Evolutionary conservation across 2,329 filamentous ascomycete genomes (phyloP), one percentile per base, ranked within the genome.

Genomic region (Trichophyton mentagrophytes): DNA sequence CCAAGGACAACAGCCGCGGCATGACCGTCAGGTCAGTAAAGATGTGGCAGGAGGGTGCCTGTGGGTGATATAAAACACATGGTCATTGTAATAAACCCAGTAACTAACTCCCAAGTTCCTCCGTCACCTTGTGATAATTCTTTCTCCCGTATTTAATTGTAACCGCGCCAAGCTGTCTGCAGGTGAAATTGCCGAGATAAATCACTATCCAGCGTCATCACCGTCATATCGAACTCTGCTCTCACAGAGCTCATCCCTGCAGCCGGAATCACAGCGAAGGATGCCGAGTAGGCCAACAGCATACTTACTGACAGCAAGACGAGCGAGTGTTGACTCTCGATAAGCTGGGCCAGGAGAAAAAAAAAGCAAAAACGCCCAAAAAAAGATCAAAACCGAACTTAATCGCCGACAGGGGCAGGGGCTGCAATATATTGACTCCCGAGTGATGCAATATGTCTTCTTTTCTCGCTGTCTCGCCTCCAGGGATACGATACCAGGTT

Each of bases 1-100:
- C 73, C 8, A 66, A 72, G 56, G 73, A 72, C 13, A 73, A 74
- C 55, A 67, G 70, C 58, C 72, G 74, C 17, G 77, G 76, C 58
- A 76, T 80, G 76, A 77, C 73, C 13, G 73, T 80, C 47, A 72
- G 72, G 63, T 75, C 70, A 36, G 77, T 79, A 53, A 76, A 73
- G 68, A 79, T 79, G 76, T 79, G 76, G 77, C 72, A 76, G 65
- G 63, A 72, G 59, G 74, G 74, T 11, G 58, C 63, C 11, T 73
- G 71, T 61, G 65, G 63, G 22, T 64, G 60, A 57, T 46, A 27
- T 17, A 57, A 53, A 53, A n/a, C 38, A 44, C 15, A 44, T 17
- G 17, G 17, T 20, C 2, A 44, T 44, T 7, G 6, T 44, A 44
- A 44, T 44, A 17, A 44, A n/a, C 15, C 15, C n/a, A 44, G n/a